A percentile compares a stretch with the other conserved stretches of the same genome.
phyloP scores from a whole-genome alignment of 1,284 basidiomycete genomes.

The Schizophyllum amplum region DNA sequence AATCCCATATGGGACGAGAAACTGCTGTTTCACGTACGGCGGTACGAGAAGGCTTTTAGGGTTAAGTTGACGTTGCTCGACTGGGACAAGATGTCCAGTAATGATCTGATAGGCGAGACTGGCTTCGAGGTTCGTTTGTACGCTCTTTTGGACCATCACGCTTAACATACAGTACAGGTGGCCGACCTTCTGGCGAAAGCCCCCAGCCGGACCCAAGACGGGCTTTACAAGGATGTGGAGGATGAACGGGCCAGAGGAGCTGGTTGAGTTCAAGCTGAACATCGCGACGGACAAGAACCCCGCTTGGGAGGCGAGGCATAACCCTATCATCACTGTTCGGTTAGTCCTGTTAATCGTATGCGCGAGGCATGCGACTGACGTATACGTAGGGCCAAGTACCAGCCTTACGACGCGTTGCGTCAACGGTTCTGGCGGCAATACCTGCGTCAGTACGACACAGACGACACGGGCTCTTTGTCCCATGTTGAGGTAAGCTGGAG shows the following conservation, averaged over 20 bases:
- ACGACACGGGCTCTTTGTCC: conserved; percentile 75
- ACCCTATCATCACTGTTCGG: conserved; percentile 56
- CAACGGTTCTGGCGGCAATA: conserved; percentile 92
- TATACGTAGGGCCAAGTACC: conserved; percentile 76
- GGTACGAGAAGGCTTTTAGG: conserved; percentile 51
- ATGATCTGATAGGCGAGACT: conserved; percentile 81
- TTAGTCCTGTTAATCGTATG: conserved; percentile 24
- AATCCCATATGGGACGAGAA: conserved; percentile 96
- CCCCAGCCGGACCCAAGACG: conserved; percentile 62
- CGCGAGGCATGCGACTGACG: conserved; percentile 7
- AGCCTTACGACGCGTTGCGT: conserved; percentile 87
- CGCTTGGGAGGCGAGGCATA: conserved; percentile 58
- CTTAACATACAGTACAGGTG: conserved; percentile 24
- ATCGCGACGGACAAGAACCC: conserved; percentile 36
- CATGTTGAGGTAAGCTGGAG: conserved; percentile 52
- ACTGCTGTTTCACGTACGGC: conserved; percentile 88
- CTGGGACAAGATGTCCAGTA: conserved; percentile 90
- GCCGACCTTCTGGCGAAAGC: conserved; percentile 64
- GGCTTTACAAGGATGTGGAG: conserved; percentile 55
- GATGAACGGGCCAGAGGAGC: conserved; percentile 43
- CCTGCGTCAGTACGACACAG: conserved; percentile 85
- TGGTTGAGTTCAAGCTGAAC: conserved; percentile 59
- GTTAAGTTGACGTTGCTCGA: conserved; percentile 59
- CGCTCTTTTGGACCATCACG: neutral
- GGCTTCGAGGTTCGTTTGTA: conserved; percentile 35